These are phyloP conservation scores for Stephania japonica DNA, from an alignment of 164 flowering plant species.

Conservation along the genomic window DNA sequence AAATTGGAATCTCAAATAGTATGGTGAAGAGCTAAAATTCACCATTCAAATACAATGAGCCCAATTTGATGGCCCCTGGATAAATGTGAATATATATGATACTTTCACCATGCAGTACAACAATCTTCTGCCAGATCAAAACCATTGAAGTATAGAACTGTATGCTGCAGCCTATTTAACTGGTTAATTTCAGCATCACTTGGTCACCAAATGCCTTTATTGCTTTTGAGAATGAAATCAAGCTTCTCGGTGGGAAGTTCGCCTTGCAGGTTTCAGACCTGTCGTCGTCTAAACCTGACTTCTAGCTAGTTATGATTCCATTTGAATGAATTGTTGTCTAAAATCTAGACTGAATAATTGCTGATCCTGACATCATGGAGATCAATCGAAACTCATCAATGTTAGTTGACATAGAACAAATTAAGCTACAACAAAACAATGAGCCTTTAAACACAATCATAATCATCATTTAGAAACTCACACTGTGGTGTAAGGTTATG, in stretches of 20 bases:
- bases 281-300: background rate
- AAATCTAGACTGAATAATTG: background rate
- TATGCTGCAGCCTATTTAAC: background rate
- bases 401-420: background rate
- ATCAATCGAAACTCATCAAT: background rate
- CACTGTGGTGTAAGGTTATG: conserved; percentile 40
- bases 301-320: background rate
- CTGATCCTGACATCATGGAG: background rate
- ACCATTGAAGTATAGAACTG: background rate
- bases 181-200: conserved; percentile 1
- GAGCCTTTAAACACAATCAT: background rate
- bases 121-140: background rate
- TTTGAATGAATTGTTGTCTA: background rate
- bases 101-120: background rate
- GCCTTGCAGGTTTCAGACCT: background rate
- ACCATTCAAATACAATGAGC: background rate
- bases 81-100: background rate
- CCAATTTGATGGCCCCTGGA: background rate
- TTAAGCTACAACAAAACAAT: background rate
- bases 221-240: background rate
- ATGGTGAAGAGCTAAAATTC: background rate
- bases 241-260: background rate
- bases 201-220: background rate
- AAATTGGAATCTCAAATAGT: background rate
- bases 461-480: conserved; percentile 3